Evolutionary conservation across 164 flowering plant species (phyloP).

Genomic region (Protea cynaroides): DNA sequence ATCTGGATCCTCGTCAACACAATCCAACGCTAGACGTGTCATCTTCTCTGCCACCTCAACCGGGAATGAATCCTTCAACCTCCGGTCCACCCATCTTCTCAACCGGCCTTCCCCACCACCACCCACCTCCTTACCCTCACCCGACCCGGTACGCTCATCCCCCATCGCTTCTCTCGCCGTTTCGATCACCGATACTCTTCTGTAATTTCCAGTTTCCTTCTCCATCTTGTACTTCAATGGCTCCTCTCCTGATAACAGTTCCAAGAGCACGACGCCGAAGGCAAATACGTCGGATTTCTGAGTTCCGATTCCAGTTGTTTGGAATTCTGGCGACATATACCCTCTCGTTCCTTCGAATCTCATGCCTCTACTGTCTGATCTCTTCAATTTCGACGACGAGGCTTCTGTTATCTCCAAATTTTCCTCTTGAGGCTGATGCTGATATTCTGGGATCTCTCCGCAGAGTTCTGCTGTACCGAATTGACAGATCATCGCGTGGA

Average conservation of each 20-base stretch:
- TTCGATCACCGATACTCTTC: constrained; percentile 47
- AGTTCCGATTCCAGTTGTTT: constrained; percentile 34
- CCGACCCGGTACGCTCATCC: neutral
- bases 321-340: constrained; percentile 78
- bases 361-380: constrained; percentile 22
- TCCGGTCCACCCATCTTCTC: constrained; percentile 62
- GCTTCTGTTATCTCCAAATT: constrained; percentile 1
- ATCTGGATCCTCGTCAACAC: constrained; percentile 54
- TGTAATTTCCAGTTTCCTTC: constrained; percentile 31
- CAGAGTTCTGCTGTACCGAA: constrained; percentile 74
- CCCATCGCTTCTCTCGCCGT: constrained; percentile 43
- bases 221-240: constrained; percentile 40
- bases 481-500: constrained; percentile 68
- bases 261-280: constrained; percentile 72
- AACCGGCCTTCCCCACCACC: constrained; percentile 32
- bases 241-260: constrained; percentile 63
- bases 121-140: neutral
- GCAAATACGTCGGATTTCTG: constrained; percentile 59
- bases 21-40: constrained; percentile 51
- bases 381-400: constrained; percentile 8
- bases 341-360: constrained; percentile 66
- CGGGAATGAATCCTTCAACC: constrained; percentile 76
- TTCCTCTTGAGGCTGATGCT: neutral
- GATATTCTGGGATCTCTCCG: constrained; percentile 39
- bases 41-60: constrained; percentile 65